Conservation (phyloP, 768 basidiomycete genomes). For the Ramaria rubella region DNA sequence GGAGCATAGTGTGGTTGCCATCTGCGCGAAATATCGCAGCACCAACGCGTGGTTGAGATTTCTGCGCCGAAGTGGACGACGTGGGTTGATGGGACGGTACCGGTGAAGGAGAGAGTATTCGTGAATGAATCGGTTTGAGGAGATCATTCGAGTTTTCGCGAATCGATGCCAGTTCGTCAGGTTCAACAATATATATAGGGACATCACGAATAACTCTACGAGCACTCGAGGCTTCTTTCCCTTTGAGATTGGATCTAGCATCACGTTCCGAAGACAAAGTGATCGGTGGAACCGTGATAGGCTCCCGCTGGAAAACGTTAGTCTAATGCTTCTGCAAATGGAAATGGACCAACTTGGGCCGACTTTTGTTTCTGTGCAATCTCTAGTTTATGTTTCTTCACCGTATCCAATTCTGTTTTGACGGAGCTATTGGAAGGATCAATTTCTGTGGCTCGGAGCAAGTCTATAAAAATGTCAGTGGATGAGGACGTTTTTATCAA, state of each 20-base stretch:
- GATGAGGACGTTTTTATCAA: not conserved
- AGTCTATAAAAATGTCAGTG: slow-evolving; percentile 38
- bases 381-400: slow-evolving; percentile 31
- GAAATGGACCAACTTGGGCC: slow-evolving; percentile 13
- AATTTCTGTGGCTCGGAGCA: slow-evolving; percentile 46
- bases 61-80: slow-evolving; percentile 49
- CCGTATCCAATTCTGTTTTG: slow-evolving; percentile 52
- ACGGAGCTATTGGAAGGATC: slow-evolving; percentile 63
- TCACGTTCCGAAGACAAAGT: slow-evolving; percentile 2
- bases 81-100: slow-evolving; percentile 19
- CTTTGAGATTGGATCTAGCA: not conserved
- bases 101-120: slow-evolving; percentile 33
- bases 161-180: slow-evolving; percentile 13
- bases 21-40: slow-evolving; percentile 69
- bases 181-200: slow-evolving; percentile 56
- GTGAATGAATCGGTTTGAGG: slow-evolving; percentile 21
- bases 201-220: slow-evolving; percentile 23
- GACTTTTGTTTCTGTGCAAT: slow-evolving; percentile 29
- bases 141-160: slow-evolving; percentile 10
- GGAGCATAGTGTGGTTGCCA: slow-evolving; percentile 55
- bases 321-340: not conserved
- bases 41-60: slow-evolving; percentile 47
- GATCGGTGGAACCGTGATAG: slow-evolving; percentile 17
- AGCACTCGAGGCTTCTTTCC: slow-evolving; percentile 41
- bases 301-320: not conserved